Evolutionary conservation across 225 moss, liverwort and hornwort species (phyloP).

Genomic region (Bryum argenteum): DNA sequence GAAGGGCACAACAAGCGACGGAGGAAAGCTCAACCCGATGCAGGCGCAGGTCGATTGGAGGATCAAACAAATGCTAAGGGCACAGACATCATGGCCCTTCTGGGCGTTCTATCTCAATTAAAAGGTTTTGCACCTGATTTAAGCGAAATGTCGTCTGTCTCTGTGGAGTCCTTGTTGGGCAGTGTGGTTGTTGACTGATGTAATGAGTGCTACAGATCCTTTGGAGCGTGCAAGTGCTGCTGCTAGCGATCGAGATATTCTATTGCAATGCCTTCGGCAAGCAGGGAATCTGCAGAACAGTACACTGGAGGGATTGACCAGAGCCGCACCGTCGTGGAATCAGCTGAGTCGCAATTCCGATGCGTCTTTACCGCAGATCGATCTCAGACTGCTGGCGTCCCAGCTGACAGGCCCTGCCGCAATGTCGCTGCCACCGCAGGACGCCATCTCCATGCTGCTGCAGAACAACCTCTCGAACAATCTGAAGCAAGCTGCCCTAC

Average conservation of each 20-base stretch:
- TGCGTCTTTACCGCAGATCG: conserved; percentile 13
- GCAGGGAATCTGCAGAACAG: conserved; percentile 36
- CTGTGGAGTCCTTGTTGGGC: not conserved
- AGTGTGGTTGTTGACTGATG: not conserved
- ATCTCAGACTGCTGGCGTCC: conserved; percentile 25
- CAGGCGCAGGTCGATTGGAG: conserved; percentile 55
- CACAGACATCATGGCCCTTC: conserved; percentile 60
- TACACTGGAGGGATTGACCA: conserved; percentile 32
- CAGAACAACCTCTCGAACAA: conserved; percentile 55
- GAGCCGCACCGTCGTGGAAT: conserved; percentile 49
- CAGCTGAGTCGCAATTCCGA: conserved; percentile 43
- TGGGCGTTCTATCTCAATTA: conserved; percentile 69
- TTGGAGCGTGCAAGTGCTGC: conserved; percentile 66
- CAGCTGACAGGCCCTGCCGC: conserved; percentile 39
- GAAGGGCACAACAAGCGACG: conserved; percentile 96
- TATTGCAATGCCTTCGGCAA: conserved; percentile 70
- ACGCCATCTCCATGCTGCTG: conserved; percentile 46
- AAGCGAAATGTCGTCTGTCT: too few species aligned
- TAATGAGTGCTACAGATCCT: conserved; percentile 33
- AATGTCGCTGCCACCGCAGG: conserved; percentile 20
- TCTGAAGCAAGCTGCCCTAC: conserved; percentile 53
- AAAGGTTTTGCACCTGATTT: conserved; percentile 39
- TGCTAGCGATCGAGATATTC: conserved; percentile 67
- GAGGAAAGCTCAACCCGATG: conserved; percentile 85
- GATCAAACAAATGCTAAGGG: conserved; percentile 55